phyloP scores from a whole-genome alignment of 495 filamentous ascomycete species.

The Glarea lozoyensis region DNA sequence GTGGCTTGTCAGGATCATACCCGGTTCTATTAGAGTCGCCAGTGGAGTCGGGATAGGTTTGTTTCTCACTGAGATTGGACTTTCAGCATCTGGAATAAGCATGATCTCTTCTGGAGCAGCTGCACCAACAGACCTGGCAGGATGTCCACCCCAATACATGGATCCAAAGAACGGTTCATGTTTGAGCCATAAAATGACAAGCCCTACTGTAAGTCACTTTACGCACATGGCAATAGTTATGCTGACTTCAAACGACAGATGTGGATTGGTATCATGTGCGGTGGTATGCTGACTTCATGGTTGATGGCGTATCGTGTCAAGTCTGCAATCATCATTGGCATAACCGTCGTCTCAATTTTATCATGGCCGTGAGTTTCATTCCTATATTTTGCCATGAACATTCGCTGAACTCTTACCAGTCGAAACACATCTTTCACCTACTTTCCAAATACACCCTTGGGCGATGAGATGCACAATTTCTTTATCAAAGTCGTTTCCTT shows the following conservation, averaged over 20 bases:
- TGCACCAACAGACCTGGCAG: constrained; percentile 62
- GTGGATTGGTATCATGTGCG: constrained; percentile 74
- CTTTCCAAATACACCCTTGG: constrained; percentile 60
- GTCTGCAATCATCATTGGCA: constrained; percentile 75
- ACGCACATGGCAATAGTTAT: background rate
- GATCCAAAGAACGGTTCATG: constrained; percentile 28
- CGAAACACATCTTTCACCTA: constrained; percentile 66
- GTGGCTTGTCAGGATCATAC: constrained; percentile 75
- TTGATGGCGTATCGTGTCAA: constrained; percentile 78
- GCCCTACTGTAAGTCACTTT: constrained; percentile 40
- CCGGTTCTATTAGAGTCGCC: constrained; percentile 69
- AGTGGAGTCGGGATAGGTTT: constrained; percentile 74
- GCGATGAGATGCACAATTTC: constrained; percentile 59
- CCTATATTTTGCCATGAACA: constrained; percentile 3
- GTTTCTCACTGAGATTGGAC: constrained; percentile 68
- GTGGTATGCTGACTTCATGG: constrained; percentile 65
- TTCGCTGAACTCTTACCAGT: constrained; percentile 16
- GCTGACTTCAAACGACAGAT: constrained; percentile 29
- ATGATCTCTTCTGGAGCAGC: constrained; percentile 47
- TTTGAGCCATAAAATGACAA: constrained; percentile 50
- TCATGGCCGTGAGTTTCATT: constrained; percentile 57
- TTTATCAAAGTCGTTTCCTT: constrained; percentile 73
- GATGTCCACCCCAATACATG: constrained; percentile 42
- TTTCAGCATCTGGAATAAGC: constrained; percentile 70
- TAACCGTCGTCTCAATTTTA: constrained; percentile 68